phyloP scores from a whole-genome alignment of 257 asterid species.

The Marsdenia floribunda region DNA sequence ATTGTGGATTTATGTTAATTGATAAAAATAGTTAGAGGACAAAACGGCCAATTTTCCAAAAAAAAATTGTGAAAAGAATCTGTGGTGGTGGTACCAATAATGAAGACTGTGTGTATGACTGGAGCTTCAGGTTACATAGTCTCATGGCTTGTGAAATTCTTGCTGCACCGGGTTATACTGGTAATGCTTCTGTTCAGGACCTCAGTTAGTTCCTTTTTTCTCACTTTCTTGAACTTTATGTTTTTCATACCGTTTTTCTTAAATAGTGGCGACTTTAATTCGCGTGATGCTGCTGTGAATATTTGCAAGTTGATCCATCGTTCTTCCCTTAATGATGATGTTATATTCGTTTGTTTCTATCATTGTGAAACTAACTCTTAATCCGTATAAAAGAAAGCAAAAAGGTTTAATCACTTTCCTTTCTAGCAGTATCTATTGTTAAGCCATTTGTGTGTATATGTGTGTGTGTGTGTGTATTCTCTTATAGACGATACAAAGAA shows the following conservation, averaged over 20 bases:
- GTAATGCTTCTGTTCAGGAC: conserved; percentile 53
- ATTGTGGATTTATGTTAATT: too few species aligned
- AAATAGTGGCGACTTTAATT: not conserved
- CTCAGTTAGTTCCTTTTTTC: conserved; percentile 17
- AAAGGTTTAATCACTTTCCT: not conserved
- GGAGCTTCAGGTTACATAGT: conserved; percentile 68
- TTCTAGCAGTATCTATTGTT: not conserved
- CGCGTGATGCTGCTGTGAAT: not conserved
- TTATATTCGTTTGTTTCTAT: not conserved
- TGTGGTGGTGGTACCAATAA: not conserved
- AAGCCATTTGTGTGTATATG: too few species aligned
- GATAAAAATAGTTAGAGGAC: too few species aligned
- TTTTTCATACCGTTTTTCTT: not conserved
- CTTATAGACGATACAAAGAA: conserved; percentile 64
- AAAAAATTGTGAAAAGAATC: not conserved
- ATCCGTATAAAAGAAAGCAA: not conserved
- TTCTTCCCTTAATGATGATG: not conserved
- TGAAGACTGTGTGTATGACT: conserved; percentile 52
- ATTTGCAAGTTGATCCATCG: not conserved
- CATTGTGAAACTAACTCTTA: not conserved
- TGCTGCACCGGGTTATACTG: conserved; percentile 62
- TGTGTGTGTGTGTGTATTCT: not conserved
- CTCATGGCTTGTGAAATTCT: conserved; percentile 56
- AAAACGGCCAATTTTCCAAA: too few species aligned
- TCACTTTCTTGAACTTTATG: not conserved